Evolutionary conservation across 257 asterid genomes (phyloP).

Genomic region (Orobanche coerulescens): DNA sequence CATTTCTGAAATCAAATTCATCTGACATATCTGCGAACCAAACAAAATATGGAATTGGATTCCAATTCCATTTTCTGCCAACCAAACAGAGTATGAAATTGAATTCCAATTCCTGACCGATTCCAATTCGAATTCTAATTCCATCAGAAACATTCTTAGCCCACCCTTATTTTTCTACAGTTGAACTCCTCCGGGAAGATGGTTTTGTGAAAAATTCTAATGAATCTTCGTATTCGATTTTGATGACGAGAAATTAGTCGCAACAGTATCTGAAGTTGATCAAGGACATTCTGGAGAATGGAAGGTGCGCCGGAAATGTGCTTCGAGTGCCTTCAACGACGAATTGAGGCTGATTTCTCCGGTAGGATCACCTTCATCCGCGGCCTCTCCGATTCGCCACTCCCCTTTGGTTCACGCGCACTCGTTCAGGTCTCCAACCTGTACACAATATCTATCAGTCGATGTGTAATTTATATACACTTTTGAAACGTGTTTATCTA

Average conservation of each 20-base stretch:
- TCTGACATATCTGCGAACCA: no score
- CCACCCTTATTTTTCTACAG: no score
- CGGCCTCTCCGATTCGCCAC: slow-evolving; percentile 58
- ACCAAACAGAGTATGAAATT: no score
- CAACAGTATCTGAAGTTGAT: not conserved
- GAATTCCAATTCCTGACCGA: no score
- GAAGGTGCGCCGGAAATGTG: slow-evolving; percentile 36
- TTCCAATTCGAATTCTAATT: no score
- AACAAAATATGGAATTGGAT: no score
- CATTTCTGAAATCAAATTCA: no score
- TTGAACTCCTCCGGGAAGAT: not conserved
- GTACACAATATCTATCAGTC: not conserved
- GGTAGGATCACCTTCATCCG: slow-evolving; percentile 42
- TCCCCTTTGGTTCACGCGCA: slow-evolving; percentile 71
- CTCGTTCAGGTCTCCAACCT: slow-evolving; percentile 56
- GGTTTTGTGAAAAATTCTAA: not conserved
- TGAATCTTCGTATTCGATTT: not conserved
- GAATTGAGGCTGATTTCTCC: slow-evolving; percentile 59
- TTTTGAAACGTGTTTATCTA: not conserved
- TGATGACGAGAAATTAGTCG: not conserved
- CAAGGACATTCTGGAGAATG: slow-evolving; percentile 18
- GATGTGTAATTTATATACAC: not conserved
- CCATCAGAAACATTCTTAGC: no score
- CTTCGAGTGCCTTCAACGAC: slow-evolving; percentile 70
- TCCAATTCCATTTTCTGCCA: no score